Percentiles rank a stretch among this genome's conserved stretches.
These are phyloP conservation scores for Septoria linicola DNA, from an alignment of 2,329 filamentous ascomycete species.

Conservation along the genomic window DNA sequence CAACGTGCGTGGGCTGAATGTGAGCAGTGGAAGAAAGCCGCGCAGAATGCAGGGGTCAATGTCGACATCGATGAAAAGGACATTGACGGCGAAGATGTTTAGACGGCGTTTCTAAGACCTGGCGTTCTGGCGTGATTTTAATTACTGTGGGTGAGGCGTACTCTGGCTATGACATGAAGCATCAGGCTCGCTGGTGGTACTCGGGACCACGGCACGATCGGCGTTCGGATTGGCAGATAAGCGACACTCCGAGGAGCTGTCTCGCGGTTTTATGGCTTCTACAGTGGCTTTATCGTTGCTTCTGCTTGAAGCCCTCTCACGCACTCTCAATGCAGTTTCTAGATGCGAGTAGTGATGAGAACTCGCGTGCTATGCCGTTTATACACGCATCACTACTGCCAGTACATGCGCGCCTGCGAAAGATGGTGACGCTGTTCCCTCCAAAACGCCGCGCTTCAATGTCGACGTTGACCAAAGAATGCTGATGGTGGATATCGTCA, in stretches of 20 bases:
- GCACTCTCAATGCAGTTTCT: too few species aligned
- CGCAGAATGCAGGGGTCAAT: constrained; percentile 34
- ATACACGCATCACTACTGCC: not conserved
- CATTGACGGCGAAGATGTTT: constrained; percentile 17
- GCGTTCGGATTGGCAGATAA: not conserved
- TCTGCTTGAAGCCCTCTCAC: not conserved
- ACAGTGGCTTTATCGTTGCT: not conserved
- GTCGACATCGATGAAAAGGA: constrained; percentile 30
- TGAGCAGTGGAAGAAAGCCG: constrained; percentile 71
- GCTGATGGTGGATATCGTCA: constrained; percentile 4
- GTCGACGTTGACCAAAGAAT: constrained; percentile 1
- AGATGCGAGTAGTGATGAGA: too few species aligned
- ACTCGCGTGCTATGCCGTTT: not conserved
- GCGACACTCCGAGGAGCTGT: too few species aligned
- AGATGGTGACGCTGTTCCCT: not conserved
- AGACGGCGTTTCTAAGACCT: not conserved
- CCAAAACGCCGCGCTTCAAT: constrained; percentile 11
- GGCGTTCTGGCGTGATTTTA: not conserved
- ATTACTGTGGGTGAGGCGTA: too few species aligned
- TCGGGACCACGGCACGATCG: too few species aligned
- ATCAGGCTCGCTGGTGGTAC: too few species aligned
- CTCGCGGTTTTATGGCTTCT: too few species aligned
- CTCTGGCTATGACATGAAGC: too few species aligned
- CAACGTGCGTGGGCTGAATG: constrained; percentile 75
- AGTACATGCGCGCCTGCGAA: not conserved